Evolutionary conservation across 1,139 yeast genomes (phyloP).

Genomic region (Saccharomycopsis hybrid): DNA sequence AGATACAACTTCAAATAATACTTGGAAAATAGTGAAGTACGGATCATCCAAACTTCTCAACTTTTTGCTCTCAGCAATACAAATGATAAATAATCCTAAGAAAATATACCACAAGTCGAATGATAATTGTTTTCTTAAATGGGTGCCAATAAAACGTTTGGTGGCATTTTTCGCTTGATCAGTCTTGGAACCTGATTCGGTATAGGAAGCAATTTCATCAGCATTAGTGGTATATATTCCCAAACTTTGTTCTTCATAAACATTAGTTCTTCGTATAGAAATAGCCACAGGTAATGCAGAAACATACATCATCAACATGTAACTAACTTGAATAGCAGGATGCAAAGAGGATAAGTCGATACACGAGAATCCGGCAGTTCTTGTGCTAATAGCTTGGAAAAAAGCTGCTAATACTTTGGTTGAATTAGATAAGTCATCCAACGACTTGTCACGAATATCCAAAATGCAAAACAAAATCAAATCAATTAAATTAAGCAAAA

Average conservation of each 20-base stretch:
- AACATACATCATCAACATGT: conserved; percentile 96
- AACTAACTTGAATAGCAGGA: conserved; percentile 90
- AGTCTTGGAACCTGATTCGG: neutral
- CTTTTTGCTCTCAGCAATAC: conserved; percentile 74
- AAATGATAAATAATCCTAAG: conserved; percentile 76
- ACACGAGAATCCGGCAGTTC: conserved; percentile 88
- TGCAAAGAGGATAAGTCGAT: conserved; percentile 65
- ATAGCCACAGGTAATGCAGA: conserved; percentile 95
- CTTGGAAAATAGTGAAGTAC: conserved; percentile 60
- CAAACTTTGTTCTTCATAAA: conserved; percentile 91
- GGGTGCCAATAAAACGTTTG: conserved; percentile 71
- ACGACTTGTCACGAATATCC: conserved; percentile 50
- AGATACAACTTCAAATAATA: conserved; percentile 82
- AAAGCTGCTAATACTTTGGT: conserved; percentile 73
- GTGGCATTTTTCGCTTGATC: conserved; percentile 22
- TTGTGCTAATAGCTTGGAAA: conserved; percentile 84
- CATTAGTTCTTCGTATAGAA: conserved; percentile 92
- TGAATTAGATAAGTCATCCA: conserved; percentile 52
- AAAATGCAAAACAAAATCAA: conserved; percentile 71
- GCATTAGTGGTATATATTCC: conserved; percentile 61
- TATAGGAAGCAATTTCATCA: conserved; percentile 15
- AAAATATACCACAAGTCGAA: conserved; percentile 94
- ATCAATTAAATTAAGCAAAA: conserved; percentile 69
- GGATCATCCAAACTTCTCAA: conserved; percentile 39
- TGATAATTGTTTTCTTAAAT: conserved; percentile 84